phyloP scores from a whole-genome alignment of 371 early-diverging fungal genomes.

The Lichtheimia corymbifera region DNA sequence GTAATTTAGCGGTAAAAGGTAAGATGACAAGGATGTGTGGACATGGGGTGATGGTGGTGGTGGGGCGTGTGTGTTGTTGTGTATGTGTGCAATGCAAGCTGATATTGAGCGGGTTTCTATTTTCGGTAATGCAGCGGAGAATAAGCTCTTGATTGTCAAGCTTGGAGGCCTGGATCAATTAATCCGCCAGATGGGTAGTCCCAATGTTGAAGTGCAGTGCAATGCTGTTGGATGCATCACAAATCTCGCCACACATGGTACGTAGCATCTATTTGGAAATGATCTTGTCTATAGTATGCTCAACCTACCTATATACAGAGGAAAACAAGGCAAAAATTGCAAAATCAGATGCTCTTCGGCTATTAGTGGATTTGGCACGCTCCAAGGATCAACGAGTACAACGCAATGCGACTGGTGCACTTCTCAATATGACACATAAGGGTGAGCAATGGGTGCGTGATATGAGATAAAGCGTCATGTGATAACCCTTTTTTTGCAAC shows the following conservation, averaged over 20 bases:
- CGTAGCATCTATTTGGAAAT: not conserved
- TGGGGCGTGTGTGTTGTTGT: too few species aligned
- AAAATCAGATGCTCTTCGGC: conserved; percentile 78
- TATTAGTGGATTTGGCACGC: conserved; percentile 77
- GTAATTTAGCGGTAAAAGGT: conserved; percentile 88
- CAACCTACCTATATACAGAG: conserved; percentile 43
- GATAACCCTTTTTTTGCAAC: not conserved
- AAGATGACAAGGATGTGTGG: conserved; percentile 20
- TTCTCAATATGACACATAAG: conserved; percentile 94
- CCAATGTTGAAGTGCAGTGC: conserved; percentile 89
- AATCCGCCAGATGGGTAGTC: conserved; percentile 86
- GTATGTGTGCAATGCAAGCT: not conserved
- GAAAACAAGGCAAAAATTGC: conserved; percentile 90
- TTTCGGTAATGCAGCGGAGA: conserved; percentile 58
- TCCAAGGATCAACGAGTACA: conserved; percentile 89
- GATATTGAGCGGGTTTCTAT: not conserved
- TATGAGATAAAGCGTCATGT: too few species aligned
- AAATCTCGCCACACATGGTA: conserved; percentile 88
- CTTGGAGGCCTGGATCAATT: conserved; percentile 87
- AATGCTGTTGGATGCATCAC: conserved; percentile 97
- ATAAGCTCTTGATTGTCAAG: conserved; percentile 84
- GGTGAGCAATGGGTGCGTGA: conserved; percentile 26
- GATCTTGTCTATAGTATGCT: not conserved
- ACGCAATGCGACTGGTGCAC: conserved; percentile 91
- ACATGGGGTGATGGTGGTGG: too few species aligned